Evolutionary conservation across 257 asterid species (phyloP), one percentile per base, ranked within the genome.

Genomic region (Hygrophila difformis): DNA sequence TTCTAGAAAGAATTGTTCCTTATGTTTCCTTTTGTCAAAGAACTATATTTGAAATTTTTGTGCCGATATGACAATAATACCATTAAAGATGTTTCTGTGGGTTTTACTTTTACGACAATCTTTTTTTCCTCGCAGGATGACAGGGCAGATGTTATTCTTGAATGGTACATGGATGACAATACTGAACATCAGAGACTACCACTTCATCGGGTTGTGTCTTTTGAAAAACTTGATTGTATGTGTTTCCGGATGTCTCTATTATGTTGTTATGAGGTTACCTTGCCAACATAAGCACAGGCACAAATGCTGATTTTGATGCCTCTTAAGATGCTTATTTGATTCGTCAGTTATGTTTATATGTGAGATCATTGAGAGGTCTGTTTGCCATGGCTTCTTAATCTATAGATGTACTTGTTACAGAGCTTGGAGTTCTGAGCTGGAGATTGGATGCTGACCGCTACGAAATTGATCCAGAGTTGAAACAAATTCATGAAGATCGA

Each of bases 101-200:
- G n/a, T n/a, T n/a, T n/a, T n/a, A n/a, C n/a, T n/a, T n/a, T n/a
- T n/a, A n/a, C n/a, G n/a, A n/a, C n/a, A n/a, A n/a, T n/a, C n/a
- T n/a, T n/a, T n/a, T n/a, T n/a, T 40, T 70, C 51, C 44, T 24
- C 52, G 54, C 75, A 88, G 97, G 97, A 74, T 65, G 56, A 45
- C 8, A 61, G 79, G 57, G 94, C 61, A 56, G 95, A 81, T 54
- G 75, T 84, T 44, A 72, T 88, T 39, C 84, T 81, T 73, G 97
- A 95, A 59, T 88, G 97, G 97, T 88, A 84, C 70, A 84, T 88
- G 97, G 95, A 88, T 74, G 87, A 78, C 61, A 78, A 82, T 53
- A 47, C 70, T 57, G 89, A 68, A 71, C 95, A 84, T 65, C 97
- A 88, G 77, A 74, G 97, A 40, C 93, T 78, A 58, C 97, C 95